These are phyloP conservation scores for Aspergillus hiratsukae DNA, from an alignment of 2,329 filamentous ascomycete genomes.

Conservation along the genomic window DNA sequence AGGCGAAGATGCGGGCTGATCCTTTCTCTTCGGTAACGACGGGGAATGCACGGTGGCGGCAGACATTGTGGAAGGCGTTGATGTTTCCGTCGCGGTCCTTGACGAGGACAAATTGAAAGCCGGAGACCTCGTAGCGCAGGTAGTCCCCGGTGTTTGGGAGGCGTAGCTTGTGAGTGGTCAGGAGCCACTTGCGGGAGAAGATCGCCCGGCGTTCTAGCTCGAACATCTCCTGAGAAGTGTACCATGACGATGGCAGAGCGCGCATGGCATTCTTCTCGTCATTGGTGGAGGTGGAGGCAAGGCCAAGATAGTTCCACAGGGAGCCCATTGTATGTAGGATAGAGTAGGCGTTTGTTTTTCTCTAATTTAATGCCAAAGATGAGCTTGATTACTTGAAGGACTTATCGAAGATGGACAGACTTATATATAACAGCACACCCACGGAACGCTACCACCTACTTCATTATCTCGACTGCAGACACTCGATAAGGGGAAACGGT, in stretches of 20 bases:
- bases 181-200: conserved; percentile 52
- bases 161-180: conserved; percentile 41
- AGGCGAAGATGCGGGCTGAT: conserved; percentile 49
- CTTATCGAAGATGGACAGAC: background rate
- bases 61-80: conserved; percentile 59
- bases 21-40: conserved; percentile 50
- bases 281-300: conserved; percentile 16
- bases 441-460: background rate
- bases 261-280: conserved; percentile 31
- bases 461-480: background rate
- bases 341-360: background rate
- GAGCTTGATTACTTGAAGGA: background rate
- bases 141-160: conserved; percentile 53
- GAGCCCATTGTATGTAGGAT: background rate
- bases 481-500: background rate
- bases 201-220: conserved; percentile 55
- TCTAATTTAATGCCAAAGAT: background rate
- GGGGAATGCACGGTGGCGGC: conserved; percentile 56
- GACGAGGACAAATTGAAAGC: conserved; percentile 53
- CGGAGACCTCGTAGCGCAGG: conserved; percentile 53
- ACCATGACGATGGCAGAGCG: conserved; percentile 51
- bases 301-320: conserved; percentile 33
- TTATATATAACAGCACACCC: background rate
- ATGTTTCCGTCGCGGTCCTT: conserved; percentile 49
- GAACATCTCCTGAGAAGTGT: conserved; percentile 43